Base-by-base conservation (phyloP, 1,284 basidiomycete species). In the Boletus semigastroideus region DNA sequence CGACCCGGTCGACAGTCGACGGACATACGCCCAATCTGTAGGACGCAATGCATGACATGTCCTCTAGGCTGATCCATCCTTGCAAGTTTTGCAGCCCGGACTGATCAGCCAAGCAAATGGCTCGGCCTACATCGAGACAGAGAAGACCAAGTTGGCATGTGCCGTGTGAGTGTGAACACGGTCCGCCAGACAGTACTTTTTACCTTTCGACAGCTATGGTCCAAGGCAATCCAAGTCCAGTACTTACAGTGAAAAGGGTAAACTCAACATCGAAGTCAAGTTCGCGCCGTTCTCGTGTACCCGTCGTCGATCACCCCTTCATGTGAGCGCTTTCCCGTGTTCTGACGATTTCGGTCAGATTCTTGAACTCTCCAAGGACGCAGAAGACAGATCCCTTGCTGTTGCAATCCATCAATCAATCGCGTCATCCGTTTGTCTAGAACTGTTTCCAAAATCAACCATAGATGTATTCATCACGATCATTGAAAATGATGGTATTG, bases 201-300 rank as follows among this genome's bases (percentile, higher is more conserved):
- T 20, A 49, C 27, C n/a, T n/a, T 19, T 22, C 30, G 55, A 36
- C 58, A 96, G 94, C 7, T 98, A 98, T 70, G 96, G 96, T 1
- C 97, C 96, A 10, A 83, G 94, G 51, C 95, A 94, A 64, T 84
- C 89, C 25, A 92, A 89, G 76, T 84, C 79, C 56, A 74, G 80
- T 46, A 70, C 82, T 2, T 98, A 94, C 69, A 91, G 80, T 55
- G 90, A 96, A 58, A 87, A 85, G 56, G 96, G 95, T 1, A 84
- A 84, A 53, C 73, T 99, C 51, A 98, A 94, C 56, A 91, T 99
- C 3, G 94, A 98, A 70, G 90, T 98, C 55, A 98, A 98, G 71
- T 98, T 96, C 66, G 83, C 96, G 1, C 96, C 97, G 0, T 99
- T 97, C 69, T 91, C 95, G 6, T 91, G 86, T 59, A 72, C 76